Evolutionary conservation across 371 early-diverging fungal genomes (phyloP), one percentile per base, ranked within the genome.

Genomic region (Chytridium lagenaria): DNA sequence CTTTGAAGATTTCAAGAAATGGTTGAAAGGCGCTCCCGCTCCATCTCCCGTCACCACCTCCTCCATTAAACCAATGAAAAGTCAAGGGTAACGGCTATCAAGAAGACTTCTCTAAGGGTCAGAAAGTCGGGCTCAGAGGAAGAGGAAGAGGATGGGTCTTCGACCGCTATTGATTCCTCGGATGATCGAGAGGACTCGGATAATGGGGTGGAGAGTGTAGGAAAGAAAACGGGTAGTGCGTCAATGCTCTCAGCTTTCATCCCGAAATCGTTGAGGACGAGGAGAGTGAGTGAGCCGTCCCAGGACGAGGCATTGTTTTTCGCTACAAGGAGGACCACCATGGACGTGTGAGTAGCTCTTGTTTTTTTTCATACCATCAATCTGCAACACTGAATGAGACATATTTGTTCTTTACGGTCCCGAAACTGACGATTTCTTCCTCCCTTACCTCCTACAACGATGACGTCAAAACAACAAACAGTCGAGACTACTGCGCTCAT

Each of bases 401-500:
- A n/a, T n/a, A n/a, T n/a, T n/a, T n/a, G n/a, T n/a, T n/a, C n/a
- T n/a, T n/a, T n/a, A n/a, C n/a, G n/a, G n/a, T n/a, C n/a, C n/a
- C n/a, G n/a, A n/a, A n/a, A n/a, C n/a, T n/a, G n/a, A n/a, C n/a
- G n/a, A n/a, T n/a, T n/a, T n/a, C n/a, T n/a, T n/a, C n/a, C n/a
- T n/a, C n/a, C n/a, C n/a, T n/a, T n/a, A n/a, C n/a, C n/a, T n/a
- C n/a, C n/a, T n/a, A n/a, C n/a, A n/a, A n/a, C n/a, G n/a, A n/a
- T n/a, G n/a, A n/a, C n/a, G n/a, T n/a, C n/a, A n/a, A n/a, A n/a
- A n/a, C n/a, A n/a, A n/a, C n/a, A n/a, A n/a, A n/a, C n/a, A n/a
- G n/a, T 5, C 2, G 50, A 1, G 69, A 69, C 31, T 69, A 69
- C 40, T 69, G 69, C 40, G 55, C 37, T 15, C 69, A 69, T 40